These are phyloP conservation scores for Cyclostephanos tholiformis DNA, from an alignment of 108 stramenopile species.

Conservation along the genomic window DNA sequence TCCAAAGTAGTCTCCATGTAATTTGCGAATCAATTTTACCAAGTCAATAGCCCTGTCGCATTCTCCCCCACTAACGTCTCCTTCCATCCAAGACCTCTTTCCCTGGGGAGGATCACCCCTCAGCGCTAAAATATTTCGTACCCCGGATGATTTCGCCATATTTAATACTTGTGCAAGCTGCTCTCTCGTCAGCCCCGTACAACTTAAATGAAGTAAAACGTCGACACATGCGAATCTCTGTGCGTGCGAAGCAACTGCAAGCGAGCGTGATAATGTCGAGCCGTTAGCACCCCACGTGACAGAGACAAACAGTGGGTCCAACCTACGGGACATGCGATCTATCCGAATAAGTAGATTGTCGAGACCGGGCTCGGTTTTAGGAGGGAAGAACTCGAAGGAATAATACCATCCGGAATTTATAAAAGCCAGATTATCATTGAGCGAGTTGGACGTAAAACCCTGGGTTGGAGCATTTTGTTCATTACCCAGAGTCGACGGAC, in stretches of 20 bases:
- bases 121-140: conserved; percentile 91
- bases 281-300: conserved; percentile 94
- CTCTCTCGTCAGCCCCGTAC: conserved; percentile 78
- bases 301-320: conserved; percentile 93
- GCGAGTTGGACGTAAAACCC: background rate
- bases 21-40: conserved; percentile 84
- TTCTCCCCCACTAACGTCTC: conserved; percentile 73
- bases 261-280: conserved; percentile 72
- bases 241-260: conserved; percentile 84
- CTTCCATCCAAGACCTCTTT: conserved; percentile 72
- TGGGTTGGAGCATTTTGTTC: background rate
- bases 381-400: conserved; percentile 97
- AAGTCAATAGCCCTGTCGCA: conserved; percentile 89
- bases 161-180: conserved; percentile 52
- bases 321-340: conserved; percentile 88
- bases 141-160: conserved; percentile 67
- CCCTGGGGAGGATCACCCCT: conserved; percentile 95
- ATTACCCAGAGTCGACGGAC: no score
- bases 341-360: conserved; percentile 92
- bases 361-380: conserved; percentile 91
- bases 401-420: conserved; percentile 59
- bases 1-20: conserved; percentile 94
- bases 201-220: conserved; percentile 92
- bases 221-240: conserved; percentile 89
- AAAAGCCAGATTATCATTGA: background rate